phyloP scores from a whole-genome alignment of 345 rosid species.

The Cochlearia excelsa region DNA sequence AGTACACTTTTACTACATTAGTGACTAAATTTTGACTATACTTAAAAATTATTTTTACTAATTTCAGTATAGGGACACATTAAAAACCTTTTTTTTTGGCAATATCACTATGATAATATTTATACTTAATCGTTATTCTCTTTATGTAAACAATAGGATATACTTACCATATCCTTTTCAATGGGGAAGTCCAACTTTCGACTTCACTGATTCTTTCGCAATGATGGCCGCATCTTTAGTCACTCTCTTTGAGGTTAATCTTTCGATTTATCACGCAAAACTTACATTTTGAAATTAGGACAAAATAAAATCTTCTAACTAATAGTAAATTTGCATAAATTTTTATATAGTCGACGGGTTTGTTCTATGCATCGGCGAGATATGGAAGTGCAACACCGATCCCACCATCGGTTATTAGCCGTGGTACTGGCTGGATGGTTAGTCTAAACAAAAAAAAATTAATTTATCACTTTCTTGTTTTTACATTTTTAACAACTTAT shows the following conservation, averaged over 20 bases:
- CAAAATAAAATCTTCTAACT: too few species aligned
- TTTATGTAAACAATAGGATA: constrained; percentile 43
- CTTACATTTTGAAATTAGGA: neutral
- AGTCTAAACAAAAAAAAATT: constrained; percentile 1
- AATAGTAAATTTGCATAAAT: too few species aligned
- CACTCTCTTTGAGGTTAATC: constrained; percentile 58
- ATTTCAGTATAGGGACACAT: too few species aligned
- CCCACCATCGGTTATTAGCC: constrained; percentile 65
- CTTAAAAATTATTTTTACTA: too few species aligned
- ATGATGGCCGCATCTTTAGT: constrained; percentile 72
- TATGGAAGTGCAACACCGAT: constrained; percentile 69
- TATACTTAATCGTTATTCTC: neutral
- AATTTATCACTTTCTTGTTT: neutral
- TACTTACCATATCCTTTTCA: constrained; percentile 69
- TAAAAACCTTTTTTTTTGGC: neutral
- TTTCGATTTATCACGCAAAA: too few species aligned
- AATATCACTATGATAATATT: neutral
- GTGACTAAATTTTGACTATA: too few species aligned
- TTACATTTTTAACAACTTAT: constrained; percentile 8
- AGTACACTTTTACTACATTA: neutral
- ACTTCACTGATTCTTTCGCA: constrained; percentile 51
- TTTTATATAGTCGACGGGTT: constrained; percentile 51
- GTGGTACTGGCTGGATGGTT: constrained; percentile 72
- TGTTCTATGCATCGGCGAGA: constrained; percentile 65
- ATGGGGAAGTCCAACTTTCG: constrained; percentile 72